These are phyloP conservation scores for Phytophthora citrophthora DNA, from an alignment of 352 stramenopile genomes.

Conservation along the genomic window DNA sequence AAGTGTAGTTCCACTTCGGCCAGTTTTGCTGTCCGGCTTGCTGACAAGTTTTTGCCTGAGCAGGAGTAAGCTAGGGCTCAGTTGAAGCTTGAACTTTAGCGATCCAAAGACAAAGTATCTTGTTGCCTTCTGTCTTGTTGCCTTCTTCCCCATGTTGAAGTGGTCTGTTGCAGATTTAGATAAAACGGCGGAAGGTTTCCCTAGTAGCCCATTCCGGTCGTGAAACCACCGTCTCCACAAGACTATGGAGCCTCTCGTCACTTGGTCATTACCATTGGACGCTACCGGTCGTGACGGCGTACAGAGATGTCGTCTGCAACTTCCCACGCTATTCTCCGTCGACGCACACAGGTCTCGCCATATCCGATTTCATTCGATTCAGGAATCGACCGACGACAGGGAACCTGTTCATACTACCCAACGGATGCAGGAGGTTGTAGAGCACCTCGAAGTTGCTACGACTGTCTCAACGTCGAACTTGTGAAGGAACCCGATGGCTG, in stretches of 20 bases:
- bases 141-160: conserved; percentile 19
- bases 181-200: conserved; percentile 11
- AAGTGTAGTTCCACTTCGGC: conserved; percentile 6
- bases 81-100: conserved; percentile 12
- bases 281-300: not conserved
- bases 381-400: conserved; percentile 15
- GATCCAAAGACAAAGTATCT: conserved; percentile 5
- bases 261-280: conserved; percentile 19
- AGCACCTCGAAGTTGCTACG: conserved; percentile 43
- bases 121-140: conserved; percentile 3
- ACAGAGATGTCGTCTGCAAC: conserved; percentile 11
- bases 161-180: not conserved
- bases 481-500: conserved; percentile 31
- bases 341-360: conserved; percentile 1
- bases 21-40: conserved; percentile 20
- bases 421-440: conserved; percentile 25
- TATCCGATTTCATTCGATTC: not conserved
- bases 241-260: conserved; percentile 11
- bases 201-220: not conserved
- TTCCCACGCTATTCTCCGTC: conserved; percentile 9
- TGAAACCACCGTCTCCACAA: conserved; percentile 23
- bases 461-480: conserved; percentile 45
- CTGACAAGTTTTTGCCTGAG: not conserved
- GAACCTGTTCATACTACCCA: conserved; percentile 43
- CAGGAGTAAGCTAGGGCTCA: not conserved